Base-by-base conservation (phyloP, 805 yeast species). In the Blastobotrys attinorum region DNA sequence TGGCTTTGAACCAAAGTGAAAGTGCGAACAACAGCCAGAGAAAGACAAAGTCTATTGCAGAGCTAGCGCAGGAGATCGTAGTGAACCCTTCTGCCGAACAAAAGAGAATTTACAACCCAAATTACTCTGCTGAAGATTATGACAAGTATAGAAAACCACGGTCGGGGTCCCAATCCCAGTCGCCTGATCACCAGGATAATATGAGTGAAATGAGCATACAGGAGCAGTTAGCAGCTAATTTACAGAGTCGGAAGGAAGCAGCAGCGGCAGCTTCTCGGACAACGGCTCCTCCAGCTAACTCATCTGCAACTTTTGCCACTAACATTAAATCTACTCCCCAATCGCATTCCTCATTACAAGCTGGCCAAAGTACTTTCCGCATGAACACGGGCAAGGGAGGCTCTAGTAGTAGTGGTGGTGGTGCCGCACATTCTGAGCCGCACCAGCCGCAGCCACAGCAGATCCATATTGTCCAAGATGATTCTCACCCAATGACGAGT, bases 61-160 rank as follows among this genome's bases (percentile, higher is more conserved):
- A 60, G 38, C 49, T 59, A 33, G 64, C 63, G 11, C 51, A 58
- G 34, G 61, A 58, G 43, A 58, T 59, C 22, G 57, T 56, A 20
- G 35, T 56, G 21, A 53, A 55, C 37, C 51, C 47, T 38, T 16
- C 13, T 22, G 18, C 15, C 4, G 36, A 32, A 22, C 7, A 22
- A 5, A 32, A 15, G 36, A 20, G 36, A 11, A 13, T 32, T 20
- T 32, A 32, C 36, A 32, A 32, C 21, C 36, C 36, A 4, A 32
- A 17, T 22, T 32, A 32, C 10, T n/a, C 21, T 13, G 18, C 10
- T n/a, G 36, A 32, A 22, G 36, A 32, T 23, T 21, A 22, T 22
- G n/a, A 13, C 17, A 22, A 23, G 29, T 22, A 21, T 10, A 4
- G 25, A 36, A 21, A 4, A 20, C 10, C 39, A 15, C n/a, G n/a